Percentiles rank a stretch among this genome's conserved stretches.
Evolutionary conservation across 1,284 basidiomycete genomes (phyloP).

Genomic region (Irpex sp.): DNA sequence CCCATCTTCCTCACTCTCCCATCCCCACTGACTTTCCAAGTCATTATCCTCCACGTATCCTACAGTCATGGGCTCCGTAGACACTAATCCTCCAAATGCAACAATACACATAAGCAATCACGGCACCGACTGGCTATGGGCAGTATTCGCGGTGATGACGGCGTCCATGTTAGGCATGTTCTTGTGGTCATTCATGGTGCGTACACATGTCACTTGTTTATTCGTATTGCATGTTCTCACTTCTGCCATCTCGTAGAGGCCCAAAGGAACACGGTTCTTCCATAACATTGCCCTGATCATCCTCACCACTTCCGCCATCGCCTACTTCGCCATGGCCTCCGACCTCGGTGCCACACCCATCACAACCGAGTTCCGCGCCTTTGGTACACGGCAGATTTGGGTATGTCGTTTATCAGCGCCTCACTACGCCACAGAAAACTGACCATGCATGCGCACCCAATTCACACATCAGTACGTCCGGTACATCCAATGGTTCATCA

Average conservation of each 20-base stretch:
- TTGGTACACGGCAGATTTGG: conserved; percentile 43
- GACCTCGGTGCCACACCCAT: conserved; percentile 49
- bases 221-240: background rate
- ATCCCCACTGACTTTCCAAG: background rate
- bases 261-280: conserved; percentile 35
- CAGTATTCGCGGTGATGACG: conserved; percentile 43
- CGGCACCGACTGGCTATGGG: conserved; percentile 47
- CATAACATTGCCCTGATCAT: conserved; percentile 40
- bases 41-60: background rate
- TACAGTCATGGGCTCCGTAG: background rate
- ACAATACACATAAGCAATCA: conserved; percentile 32
- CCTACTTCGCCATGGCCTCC: conserved; percentile 51
- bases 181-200: conserved; percentile 3
- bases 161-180: conserved; percentile 18
- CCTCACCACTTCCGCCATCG: conserved; percentile 34
- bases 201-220: background rate
- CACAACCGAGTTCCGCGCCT: conserved; percentile 36
- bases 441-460: too few species aligned
- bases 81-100: background rate
- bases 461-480: conserved; percentile 28
- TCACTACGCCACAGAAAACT: background rate
- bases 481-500: conserved; percentile 53
- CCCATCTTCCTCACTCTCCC: too few species aligned
- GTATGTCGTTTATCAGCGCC: conserved; percentile 27
- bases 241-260: conserved; percentile 24